phyloP scores from a whole-genome alignment of 257 asterid genomes.

The Lantana camara region DNA sequence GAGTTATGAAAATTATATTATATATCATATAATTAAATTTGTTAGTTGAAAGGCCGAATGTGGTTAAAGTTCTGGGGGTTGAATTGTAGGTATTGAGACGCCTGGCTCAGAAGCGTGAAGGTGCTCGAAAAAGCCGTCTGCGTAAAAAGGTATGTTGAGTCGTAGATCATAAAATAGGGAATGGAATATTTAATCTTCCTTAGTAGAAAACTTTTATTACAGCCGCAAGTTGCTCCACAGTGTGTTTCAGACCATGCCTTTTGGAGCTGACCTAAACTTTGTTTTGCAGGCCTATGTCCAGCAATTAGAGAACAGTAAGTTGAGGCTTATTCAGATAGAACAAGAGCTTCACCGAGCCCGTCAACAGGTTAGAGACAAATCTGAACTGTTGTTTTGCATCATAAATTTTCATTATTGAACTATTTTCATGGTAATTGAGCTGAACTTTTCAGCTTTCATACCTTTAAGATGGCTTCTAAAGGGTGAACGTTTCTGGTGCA shows the following conservation, averaged over 20 bases:
- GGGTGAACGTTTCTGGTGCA: constrained; percentile 38
- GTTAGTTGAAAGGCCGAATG: not conserved
- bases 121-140: constrained; percentile 91
- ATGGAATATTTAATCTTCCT: not conserved
- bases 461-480: not conserved
- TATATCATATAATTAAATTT: too few relatives aligned
- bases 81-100: constrained; percentile 74
- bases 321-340: constrained; percentile 79
- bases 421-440: not conserved
- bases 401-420: constrained; percentile 10
- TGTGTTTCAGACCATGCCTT: too few relatives aligned
- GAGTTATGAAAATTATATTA: too few relatives aligned
- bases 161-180: not conserved
- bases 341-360: constrained; percentile 79
- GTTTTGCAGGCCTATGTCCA: constrained; percentile 84
- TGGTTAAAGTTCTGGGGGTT: too few relatives aligned
- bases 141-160: constrained; percentile 38
- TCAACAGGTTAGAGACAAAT: constrained; percentile 56
- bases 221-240: too few relatives aligned
- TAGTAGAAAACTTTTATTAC: not conserved
- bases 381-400: not conserved
- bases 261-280: constrained; percentile 6
- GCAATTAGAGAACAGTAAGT: constrained; percentile 80
- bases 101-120: constrained; percentile 96
- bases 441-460: not conserved